A percentile compares a stretch with the other conserved stretches of the same genome.
phyloP scores from a whole-genome alignment of 148 eudicot genomes.

The Selenicereus undatus region DNA sequence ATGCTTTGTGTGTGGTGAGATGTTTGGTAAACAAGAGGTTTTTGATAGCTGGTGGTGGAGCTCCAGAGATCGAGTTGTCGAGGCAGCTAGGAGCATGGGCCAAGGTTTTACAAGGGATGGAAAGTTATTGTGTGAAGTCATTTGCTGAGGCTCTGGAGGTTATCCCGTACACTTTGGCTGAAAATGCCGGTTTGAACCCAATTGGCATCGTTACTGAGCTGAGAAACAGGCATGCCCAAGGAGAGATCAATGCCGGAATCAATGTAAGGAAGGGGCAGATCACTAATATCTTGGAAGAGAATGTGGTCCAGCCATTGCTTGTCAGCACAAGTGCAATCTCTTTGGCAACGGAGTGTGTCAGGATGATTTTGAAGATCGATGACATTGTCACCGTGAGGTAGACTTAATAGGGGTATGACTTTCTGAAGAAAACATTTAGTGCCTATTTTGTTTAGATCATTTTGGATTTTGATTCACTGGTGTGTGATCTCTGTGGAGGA shows the following conservation, averaged over 20 bases:
- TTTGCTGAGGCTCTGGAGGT: constrained; percentile 98
- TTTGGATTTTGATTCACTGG: constrained; percentile 18
- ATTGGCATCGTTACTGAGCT: constrained; percentile 88
- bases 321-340: constrained; percentile 92
- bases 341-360: constrained; percentile 85
- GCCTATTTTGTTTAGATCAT: constrained; percentile 7
- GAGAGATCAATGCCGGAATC: constrained; percentile 93
- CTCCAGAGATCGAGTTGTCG: constrained; percentile 91
- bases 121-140: constrained; percentile 71
- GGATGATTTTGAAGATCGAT: constrained; percentile 99
- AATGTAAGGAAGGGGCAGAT: constrained; percentile 99
- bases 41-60: constrained; percentile 96
- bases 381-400: constrained; percentile 96
- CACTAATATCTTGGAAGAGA: constrained; percentile 89
- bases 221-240: constrained; percentile 94
- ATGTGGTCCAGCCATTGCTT: constrained; percentile 92
- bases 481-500: not conserved
- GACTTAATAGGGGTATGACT: constrained; percentile 22
- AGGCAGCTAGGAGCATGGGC: constrained; percentile 98
- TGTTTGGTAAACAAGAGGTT: constrained; percentile 89
- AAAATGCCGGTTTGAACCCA: constrained; percentile 94
- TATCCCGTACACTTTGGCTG: constrained; percentile 90
- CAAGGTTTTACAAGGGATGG: constrained; percentile 92
- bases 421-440: not conserved
- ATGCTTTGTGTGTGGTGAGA: constrained; percentile 97